Evolutionary conservation across 805 yeast genomes (phyloP), one percentile per base, ranked within the genome.

Genomic region (Isabelozyma rhagii): DNA sequence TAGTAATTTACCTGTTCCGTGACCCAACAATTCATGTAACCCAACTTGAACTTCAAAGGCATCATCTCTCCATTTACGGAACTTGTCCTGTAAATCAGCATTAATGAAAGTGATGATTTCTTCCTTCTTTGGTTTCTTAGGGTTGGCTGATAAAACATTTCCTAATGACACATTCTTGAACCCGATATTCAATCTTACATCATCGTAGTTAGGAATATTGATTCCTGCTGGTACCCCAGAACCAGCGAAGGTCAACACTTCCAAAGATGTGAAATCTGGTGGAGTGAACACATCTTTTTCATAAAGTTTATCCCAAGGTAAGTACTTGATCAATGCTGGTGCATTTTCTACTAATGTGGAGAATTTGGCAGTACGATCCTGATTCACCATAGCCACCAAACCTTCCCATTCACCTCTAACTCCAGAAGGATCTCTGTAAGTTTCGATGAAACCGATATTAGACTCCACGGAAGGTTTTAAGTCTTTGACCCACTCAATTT

Each of bases 341-440:
- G 96, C 97, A 51, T 75, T 75, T 15, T 72, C 67, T 25, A 90
- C 97, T 55, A 90, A 75, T 9, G 73, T 74, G 27, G 85, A 82
- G 63, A 90, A 90, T 60, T 89, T 90, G 47, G 80, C 84, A 14
- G 97, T 90, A 53, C 96, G 79, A 54, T 89, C 93, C 62, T 87
- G 85, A 68, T 90, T 89, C 49, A 90, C 96, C 82, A 89, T 87
- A 17, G 96, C 93, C 34, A 90, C 94, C 44, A 90, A 72, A 28
- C 96, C 89, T 71, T 90, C 97, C 93, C 94, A 90, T 68, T 90
- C 97, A 51, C 97, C 97, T 61, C 91, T 80, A 44, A 89, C 89
- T 44, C 96, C 96, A 31, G 92, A 81, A 13, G 96, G 96, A 64
- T 89, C 97, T 67, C 97, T 79, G 71, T 90, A 90, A 28, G 97